These are phyloP conservation scores for Trichomonascus vanleenenianus DNA, from an alignment of 805 yeast genomes.

Conservation along the genomic window DNA sequence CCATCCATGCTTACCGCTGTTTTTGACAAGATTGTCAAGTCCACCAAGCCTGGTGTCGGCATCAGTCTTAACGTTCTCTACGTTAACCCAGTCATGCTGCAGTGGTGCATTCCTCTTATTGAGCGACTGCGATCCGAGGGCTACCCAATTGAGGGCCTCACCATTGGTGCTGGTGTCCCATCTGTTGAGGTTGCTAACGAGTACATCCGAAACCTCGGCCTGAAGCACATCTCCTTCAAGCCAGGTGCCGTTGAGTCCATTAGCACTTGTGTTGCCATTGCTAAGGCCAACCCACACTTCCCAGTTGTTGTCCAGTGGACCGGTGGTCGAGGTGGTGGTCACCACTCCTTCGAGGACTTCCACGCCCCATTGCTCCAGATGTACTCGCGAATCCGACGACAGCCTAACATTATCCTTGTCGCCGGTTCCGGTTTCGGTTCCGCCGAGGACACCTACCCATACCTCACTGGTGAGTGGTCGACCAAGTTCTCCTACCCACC, in stretches of 20 bases:
- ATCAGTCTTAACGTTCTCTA: conserved; percentile 88
- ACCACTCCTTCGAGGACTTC: conserved; percentile 98
- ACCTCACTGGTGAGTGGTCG: conserved; percentile 98
- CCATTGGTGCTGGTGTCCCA: conserved; percentile 99
- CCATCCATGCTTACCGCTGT: conserved; percentile 68
- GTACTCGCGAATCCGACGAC: conserved; percentile 90
- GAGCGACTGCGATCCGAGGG: conserved; percentile 83
- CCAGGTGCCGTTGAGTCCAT: conserved; percentile 97
- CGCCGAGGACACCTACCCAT: conserved; percentile 93
- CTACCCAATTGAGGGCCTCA: conserved; percentile 89
- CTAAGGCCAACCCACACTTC: conserved; percentile 92
- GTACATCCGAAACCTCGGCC: conserved; percentile 85
- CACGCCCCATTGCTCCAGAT: conserved; percentile 95
- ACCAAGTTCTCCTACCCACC: conserved; percentile 79
- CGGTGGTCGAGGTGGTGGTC: conserved; percentile 99
- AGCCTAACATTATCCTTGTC: conserved; percentile 77
- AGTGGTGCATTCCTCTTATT: conserved; percentile 97
- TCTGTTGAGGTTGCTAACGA: conserved; percentile 95
- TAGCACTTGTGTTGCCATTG: conserved; percentile 77
- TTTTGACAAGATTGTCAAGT: conserved; percentile 59
- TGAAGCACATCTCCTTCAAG: conserved; percentile 90
- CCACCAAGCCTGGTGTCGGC: conserved; percentile 78
- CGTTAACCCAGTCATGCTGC: conserved; percentile 95
- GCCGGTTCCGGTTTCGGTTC: conserved; percentile 99
- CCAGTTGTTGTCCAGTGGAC: conserved; percentile 99